phyloP scores from a whole-genome alignment of 768 basidiomycete species.

The Wakefieldia striispora region DNA sequence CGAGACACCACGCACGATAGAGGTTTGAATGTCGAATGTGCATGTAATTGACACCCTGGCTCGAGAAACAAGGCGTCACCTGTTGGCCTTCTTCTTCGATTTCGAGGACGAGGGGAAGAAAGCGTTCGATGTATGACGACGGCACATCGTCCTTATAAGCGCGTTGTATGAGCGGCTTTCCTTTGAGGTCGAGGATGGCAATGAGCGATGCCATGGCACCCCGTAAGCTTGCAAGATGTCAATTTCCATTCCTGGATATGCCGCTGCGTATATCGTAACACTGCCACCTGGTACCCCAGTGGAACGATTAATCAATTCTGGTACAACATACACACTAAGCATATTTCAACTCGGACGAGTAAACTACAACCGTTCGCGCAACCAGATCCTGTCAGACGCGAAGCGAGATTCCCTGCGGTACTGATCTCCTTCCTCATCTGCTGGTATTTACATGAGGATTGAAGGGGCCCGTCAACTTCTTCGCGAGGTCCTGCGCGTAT shows the following conservation, averaged over 20 bases:
- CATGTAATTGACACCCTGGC: conserved; percentile 96
- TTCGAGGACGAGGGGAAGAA: conserved; percentile 89
- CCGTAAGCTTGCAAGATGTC: neutral
- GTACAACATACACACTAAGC: too few species aligned
- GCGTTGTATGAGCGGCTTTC: conserved; percentile 95
- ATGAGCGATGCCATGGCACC: conserved; percentile 62
- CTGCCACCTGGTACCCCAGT: too few species aligned
- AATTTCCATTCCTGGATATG: conserved; percentile 17
- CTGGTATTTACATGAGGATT: too few species aligned
- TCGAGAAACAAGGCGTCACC: conserved; percentile 94
- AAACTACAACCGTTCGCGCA: too few species aligned
- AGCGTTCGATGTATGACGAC: conserved; percentile 84
- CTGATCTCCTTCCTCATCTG: too few species aligned
- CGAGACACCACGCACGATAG: conserved; percentile 63
- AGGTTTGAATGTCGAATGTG: conserved; percentile 98
- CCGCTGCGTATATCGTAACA: too few species aligned
- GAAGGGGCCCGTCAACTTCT: conserved; percentile 2
- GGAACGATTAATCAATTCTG: too few species aligned
- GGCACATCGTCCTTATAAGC: conserved; percentile 97
- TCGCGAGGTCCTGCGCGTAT: conserved; percentile 5
- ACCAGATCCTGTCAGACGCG: too few species aligned
- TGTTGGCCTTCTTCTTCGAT: conserved; percentile 97
- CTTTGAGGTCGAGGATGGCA: conserved; percentile 97
- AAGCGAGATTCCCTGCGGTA: too few species aligned
- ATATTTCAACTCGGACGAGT: too few species aligned